Evolutionary conservation across 176 grass and related monocot genomes (phyloP).

Genomic region (Areca catechu): DNA sequence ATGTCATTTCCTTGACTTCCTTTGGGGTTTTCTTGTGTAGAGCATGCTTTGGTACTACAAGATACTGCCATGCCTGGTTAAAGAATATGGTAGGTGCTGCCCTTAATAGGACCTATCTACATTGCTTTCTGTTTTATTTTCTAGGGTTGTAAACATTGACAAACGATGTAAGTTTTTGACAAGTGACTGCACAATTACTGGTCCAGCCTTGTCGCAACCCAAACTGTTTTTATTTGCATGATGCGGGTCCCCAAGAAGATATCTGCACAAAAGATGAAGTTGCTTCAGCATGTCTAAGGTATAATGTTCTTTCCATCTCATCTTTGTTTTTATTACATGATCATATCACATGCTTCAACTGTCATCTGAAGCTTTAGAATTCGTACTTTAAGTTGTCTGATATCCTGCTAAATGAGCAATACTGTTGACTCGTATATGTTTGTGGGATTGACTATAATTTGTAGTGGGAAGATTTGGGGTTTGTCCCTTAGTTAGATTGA

Average conservation of each 20-base stretch:
- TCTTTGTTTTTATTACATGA: neutral
- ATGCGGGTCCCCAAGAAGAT: slow-evolving; percentile 41
- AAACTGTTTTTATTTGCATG: slow-evolving; percentile 58
- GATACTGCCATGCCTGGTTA: slow-evolving; percentile 61
- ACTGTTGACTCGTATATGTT: no score
- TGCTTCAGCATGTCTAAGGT: slow-evolving; percentile 52
- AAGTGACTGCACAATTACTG: neutral
- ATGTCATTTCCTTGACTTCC: no score
- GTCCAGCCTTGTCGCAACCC: slow-evolving; percentile 42
- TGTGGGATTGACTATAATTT: no score
- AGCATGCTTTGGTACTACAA: slow-evolving; percentile 60
- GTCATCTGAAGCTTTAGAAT: no score
- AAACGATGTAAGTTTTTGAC: neutral
- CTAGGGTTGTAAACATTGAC: no score
- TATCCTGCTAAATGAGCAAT: no score
- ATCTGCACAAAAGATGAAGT: slow-evolving; percentile 55
- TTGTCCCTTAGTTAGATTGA: no score
- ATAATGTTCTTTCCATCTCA: neutral
- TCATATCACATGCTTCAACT: neutral
- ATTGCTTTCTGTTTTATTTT: no score
- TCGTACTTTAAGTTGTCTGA: no score
- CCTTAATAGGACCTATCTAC: no score
- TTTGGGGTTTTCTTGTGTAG: slow-evolving; percentile 30
- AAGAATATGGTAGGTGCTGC: slow-evolving; percentile 35
- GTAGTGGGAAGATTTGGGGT: no score